Percentiles rank a stretch among this genome's conserved stretches.
phyloP scores from a whole-genome alignment of 805 yeast species.

The Candida dendrica region DNA sequence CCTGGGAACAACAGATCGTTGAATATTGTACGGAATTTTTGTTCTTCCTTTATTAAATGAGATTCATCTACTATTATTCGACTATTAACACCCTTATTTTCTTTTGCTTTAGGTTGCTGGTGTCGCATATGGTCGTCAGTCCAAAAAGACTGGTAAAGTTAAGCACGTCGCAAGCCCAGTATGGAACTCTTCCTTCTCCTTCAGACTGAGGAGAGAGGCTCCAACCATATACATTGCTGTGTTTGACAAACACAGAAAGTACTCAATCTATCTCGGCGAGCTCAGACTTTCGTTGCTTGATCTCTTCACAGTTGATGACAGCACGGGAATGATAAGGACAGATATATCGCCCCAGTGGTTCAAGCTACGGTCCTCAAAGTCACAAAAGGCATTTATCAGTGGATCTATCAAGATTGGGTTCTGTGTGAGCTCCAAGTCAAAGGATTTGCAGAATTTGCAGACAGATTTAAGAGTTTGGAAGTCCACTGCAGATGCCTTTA shows the following conservation, averaged over 20 bases:
- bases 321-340: slow-evolving; percentile 3
- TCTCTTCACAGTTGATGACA: slow-evolving; percentile 7
- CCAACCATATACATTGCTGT: slow-evolving; percentile 16
- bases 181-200: slow-evolving; percentile 14
- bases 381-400: slow-evolving; percentile 36
- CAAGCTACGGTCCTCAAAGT: slow-evolving; percentile 32
- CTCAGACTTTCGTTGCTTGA: slow-evolving; percentile 16
- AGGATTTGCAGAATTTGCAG: slow-evolving; percentile 12
- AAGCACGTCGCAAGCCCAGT: slow-evolving; percentile 17
- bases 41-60: too few relatives aligned
- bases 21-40: slow-evolving; percentile 4
- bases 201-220: slow-evolving; percentile 6
- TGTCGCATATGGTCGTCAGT: slow-evolving; percentile 14
- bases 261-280: slow-evolving; percentile 21
- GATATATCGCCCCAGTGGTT: slow-evolving; percentile 33
- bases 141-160: slow-evolving; percentile 13
- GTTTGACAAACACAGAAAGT: slow-evolving; percentile 19
- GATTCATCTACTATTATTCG: too few relatives aligned
- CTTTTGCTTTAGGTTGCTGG: slow-evolving; percentile 18
- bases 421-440: slow-evolving; percentile 24
- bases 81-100: neutral
- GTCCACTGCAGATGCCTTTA: slow-evolving; percentile 2
- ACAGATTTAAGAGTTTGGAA: slow-evolving; percentile 15
- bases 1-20: slow-evolving; percentile 9
- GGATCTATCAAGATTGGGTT: slow-evolving; percentile 40